Evolutionary conservation across 1,284 basidiomycete species (phyloP).

Genomic region (Puccinia polysora): DNA sequence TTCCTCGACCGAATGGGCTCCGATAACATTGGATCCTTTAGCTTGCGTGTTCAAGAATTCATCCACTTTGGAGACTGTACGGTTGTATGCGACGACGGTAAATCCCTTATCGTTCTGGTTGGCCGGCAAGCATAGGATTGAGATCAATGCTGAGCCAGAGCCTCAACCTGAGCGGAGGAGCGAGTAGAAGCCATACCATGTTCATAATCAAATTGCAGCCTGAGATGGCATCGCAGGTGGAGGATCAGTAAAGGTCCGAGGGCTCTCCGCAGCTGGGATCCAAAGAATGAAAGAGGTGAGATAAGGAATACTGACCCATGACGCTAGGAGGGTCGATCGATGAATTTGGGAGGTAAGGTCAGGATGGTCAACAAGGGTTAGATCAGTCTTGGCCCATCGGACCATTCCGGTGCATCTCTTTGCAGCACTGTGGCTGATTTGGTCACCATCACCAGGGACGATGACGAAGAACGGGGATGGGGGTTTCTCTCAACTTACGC

Average conservation of each 20-base stretch:
- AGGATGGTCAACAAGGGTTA: background rate
- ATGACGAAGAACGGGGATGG: background rate
- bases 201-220: slow-evolving; percentile 44
- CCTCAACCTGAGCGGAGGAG: background rate
- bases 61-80: slow-evolving; percentile 94
- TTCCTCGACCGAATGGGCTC: slow-evolving; percentile 90
- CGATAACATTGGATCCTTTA: slow-evolving; percentile 74
- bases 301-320: slow-evolving; percentile 13
- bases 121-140: background rate
- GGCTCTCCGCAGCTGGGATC: too few relatives aligned
- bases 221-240: background rate
- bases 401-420: background rate
- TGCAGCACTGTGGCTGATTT: background rate
- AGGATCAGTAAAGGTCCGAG: too few relatives aligned
- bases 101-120: slow-evolving; percentile 87
- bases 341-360: background rate
- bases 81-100: slow-evolving; percentile 93
- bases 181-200: slow-evolving; percentile 27
- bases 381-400: background rate
- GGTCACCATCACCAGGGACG: background rate
- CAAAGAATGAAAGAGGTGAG: too few relatives aligned
- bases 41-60: slow-evolving; percentile 93
- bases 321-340: slow-evolving; percentile 13
- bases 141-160: slow-evolving; percentile 9
- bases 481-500: slow-evolving; percentile 19